Conservation (phyloP, 768 basidiomycete genomes). For the Agrocybe praecox region DNA sequence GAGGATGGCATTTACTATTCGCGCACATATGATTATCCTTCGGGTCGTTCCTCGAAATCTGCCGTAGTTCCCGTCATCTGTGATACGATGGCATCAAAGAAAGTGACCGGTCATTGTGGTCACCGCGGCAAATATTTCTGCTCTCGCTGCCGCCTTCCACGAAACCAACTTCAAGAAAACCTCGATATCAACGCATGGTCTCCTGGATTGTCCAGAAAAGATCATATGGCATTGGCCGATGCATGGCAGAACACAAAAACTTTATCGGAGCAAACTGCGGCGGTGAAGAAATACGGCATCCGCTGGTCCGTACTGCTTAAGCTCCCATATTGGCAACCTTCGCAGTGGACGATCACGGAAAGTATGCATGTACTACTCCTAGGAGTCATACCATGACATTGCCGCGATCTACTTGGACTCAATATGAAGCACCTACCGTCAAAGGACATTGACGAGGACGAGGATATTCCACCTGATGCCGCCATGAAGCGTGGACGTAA, state of each 20-base stretch:
- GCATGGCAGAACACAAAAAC: too few species aligned
- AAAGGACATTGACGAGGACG: background rate
- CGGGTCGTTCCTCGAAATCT: constrained; percentile 1
- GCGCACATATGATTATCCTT: background rate
- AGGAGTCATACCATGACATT: constrained; percentile 31
- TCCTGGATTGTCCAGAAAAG: background rate
- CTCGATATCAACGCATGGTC: constrained; percentile 6
- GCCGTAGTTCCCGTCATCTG: constrained; percentile 11
- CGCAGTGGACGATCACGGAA: constrained; percentile 43
- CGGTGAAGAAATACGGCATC: too few species aligned
- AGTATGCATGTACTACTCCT: constrained; percentile 40
- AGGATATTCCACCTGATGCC: background rate
- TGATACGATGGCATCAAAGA: constrained; percentile 13
- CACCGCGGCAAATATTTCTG: constrained; percentile 11
- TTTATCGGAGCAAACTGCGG: too few species aligned
- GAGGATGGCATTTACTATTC: constrained; percentile 5
- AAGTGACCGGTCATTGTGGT: constrained; percentile 8
- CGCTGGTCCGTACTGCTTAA: too few species aligned
- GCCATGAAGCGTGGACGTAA: background rate
- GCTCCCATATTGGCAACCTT: constrained; percentile 15
- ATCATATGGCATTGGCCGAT: too few species aligned
- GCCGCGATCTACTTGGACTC: constrained; percentile 22
- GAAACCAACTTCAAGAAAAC: constrained; percentile 1
- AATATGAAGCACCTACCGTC: constrained; percentile 5
- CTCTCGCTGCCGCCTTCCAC: constrained; percentile 10